Percentiles rank a stretch among this genome's conserved stretches.
Conservation (phyloP, 2,329 filamentous ascomycete genomes). For the Colletotrichum cordylinicola region DNA sequence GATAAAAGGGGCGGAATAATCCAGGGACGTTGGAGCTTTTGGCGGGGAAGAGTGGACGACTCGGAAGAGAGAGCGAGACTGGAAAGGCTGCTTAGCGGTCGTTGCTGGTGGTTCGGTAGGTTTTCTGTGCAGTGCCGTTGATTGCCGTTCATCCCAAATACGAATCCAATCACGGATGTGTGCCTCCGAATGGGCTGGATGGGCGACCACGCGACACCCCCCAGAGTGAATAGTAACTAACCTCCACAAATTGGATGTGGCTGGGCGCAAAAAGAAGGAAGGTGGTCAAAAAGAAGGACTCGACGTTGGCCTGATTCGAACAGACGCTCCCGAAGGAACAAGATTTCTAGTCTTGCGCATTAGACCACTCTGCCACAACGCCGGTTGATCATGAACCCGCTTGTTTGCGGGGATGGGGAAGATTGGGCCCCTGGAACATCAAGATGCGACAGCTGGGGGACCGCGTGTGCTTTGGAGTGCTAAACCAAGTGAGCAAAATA, state of each 20-base stretch:
- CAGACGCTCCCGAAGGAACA: conserved; percentile 23
- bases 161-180: background rate
- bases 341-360: conserved; percentile 24
- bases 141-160: background rate
- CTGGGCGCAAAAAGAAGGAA: too few species aligned
- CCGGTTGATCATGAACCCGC: background rate
- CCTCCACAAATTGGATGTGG: too few species aligned
- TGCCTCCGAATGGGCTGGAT: background rate
- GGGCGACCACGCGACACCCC: background rate
- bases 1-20: background rate
- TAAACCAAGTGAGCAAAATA: background rate
- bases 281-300: background rate
- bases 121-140: background rate
- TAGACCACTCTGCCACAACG: conserved; percentile 23
- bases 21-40: background rate
- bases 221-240: background rate
- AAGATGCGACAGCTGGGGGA: background rate
- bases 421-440: fast-evolving
- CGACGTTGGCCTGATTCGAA: conserved; percentile 23
- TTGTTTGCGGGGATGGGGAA: background rate
- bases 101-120: background rate
- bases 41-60: background rate
- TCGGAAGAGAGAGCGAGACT: background rate
- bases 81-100: background rate
- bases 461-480: background rate